Conservation (phyloP, 2,329 filamentous ascomycete genomes). For the Aspergillaceae sp. region DNA sequence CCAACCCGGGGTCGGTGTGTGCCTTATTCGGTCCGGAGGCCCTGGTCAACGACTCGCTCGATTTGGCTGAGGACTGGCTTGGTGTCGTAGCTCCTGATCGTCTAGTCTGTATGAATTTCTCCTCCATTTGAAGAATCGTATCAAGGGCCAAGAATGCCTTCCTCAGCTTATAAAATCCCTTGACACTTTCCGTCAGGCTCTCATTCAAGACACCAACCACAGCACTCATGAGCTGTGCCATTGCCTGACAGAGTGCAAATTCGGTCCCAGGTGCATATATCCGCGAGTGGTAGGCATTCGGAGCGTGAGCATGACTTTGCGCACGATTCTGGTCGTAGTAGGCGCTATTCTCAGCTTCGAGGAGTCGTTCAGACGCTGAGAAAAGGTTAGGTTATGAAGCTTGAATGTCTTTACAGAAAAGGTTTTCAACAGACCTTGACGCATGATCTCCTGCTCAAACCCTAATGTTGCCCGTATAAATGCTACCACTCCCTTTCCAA, state of each 20-base stretch:
- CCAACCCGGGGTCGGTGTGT: background rate
- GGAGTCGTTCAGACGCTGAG: conserved; percentile 59
- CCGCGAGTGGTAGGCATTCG: conserved; percentile 45
- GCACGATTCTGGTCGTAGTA: conserved; percentile 69
- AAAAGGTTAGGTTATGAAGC: conserved; percentile 12
- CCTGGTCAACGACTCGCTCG: conserved; percentile 2
- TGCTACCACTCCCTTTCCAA: conserved; percentile 70
- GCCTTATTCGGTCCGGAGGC: background rate
- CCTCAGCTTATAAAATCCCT: conserved; percentile 83
- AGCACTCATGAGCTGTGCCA: conserved; percentile 81
- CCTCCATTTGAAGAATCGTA: conserved; percentile 66
- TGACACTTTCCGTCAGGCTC: conserved; percentile 81
- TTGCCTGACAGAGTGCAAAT: conserved; percentile 72
- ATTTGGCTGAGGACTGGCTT: background rate
- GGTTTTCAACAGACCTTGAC: conserved; percentile 46
- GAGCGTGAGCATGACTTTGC: conserved; percentile 51
- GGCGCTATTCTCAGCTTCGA: conserved; percentile 66
- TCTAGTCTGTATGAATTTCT: conserved; percentile 42
- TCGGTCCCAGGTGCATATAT: conserved; percentile 81
- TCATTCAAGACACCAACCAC: conserved; percentile 86
- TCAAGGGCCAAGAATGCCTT: conserved; percentile 82
- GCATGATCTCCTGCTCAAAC: conserved; percentile 87
- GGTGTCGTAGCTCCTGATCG: conserved; percentile 5
- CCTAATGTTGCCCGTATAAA: conserved; percentile 83
- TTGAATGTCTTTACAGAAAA: background rate